These are phyloP conservation scores for Striga hermonthica DNA, from an alignment of 305 asterid genomes.

Conservation along the genomic window DNA sequence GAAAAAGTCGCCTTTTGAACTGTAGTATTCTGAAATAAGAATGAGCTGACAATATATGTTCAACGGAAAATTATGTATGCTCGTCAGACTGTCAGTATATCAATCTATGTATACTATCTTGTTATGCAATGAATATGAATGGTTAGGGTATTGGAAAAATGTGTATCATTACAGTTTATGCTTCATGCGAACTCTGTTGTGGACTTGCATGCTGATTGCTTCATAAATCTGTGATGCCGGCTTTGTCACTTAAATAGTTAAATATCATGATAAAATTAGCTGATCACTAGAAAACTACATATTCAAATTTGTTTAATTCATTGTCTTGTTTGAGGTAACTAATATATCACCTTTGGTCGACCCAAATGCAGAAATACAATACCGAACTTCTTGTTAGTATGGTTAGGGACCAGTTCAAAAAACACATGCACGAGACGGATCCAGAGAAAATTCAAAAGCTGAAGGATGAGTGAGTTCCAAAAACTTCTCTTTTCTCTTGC, in stretches of 20 bases:
- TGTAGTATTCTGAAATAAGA: not conserved
- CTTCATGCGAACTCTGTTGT: not conserved
- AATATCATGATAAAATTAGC: not conserved
- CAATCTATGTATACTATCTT: not conserved
- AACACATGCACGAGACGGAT: slow-evolving; percentile 70
- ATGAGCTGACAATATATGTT: not conserved
- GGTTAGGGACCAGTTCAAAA: slow-evolving; percentile 82
- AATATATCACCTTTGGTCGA: not conserved
- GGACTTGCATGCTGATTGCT: not conserved
- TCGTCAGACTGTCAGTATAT: not conserved
- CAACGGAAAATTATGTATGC: not conserved
- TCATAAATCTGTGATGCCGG: not conserved
- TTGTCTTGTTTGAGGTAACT: not conserved
- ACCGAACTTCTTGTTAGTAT: slow-evolving; percentile 61
- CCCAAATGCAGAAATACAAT: slow-evolving; percentile 62
- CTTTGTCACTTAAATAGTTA: too few relatives aligned
- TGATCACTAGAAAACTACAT: not conserved
- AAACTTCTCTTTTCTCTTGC: not conserved
- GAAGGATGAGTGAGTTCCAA: slow-evolving; percentile 68
- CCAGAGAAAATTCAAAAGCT: slow-evolving; percentile 70
- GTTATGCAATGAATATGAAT: not conserved
- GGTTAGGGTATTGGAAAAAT: too few relatives aligned
- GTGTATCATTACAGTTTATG: not conserved
- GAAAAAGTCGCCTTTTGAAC: not conserved
- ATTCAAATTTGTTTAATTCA: not conserved